Conservation (phyloP, 768 basidiomycete genomes). For the Boletus rufocinnamomeus region DNA sequence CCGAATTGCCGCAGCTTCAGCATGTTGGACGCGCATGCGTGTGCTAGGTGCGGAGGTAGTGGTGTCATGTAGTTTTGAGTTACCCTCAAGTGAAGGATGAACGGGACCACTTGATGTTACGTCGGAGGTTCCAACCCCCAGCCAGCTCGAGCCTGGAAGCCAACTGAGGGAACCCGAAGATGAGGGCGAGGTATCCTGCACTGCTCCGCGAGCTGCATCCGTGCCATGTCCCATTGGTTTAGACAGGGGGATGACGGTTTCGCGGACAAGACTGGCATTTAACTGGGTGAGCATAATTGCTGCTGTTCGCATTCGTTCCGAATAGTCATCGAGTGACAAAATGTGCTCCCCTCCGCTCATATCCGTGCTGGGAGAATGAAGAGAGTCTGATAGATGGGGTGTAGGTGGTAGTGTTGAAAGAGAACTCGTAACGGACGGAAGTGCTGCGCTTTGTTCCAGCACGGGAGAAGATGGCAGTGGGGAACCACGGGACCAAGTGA, state of each 20-base stretch:
- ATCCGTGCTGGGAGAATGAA: conserved; percentile 3
- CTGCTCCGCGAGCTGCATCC: conserved; percentile 3
- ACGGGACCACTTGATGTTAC: conserved; percentile 28
- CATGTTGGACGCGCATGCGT: conserved; percentile 73
- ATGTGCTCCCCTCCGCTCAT: conserved; percentile 15
- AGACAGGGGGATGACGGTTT: conserved; percentile 39
- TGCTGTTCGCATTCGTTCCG: conserved; percentile 96
- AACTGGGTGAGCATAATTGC: conserved; percentile 98
- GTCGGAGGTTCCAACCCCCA: conserved; percentile 31
- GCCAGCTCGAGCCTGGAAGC: conserved; percentile 60
- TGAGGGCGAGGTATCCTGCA: conserved; percentile 16
- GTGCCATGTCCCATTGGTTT: conserved; percentile 14
- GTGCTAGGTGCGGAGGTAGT: conserved; percentile 36
- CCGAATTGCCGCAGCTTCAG: conserved; percentile 88
- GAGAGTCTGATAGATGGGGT: conserved; percentile 1
- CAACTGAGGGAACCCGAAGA: conserved; percentile 44
- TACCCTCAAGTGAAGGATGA: conserved; percentile 35
- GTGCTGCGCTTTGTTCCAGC: conserved; percentile 38
- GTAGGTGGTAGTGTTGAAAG: conserved; percentile 6
- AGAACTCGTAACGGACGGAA: conserved; percentile 15
- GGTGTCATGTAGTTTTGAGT: conserved; percentile 26
- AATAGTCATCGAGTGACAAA: conserved; percentile 94
- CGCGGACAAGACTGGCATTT: conserved; percentile 74
- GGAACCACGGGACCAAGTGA: conserved; percentile 67
- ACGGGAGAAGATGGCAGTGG: conserved; percentile 51